phyloP scores from a whole-genome alignment of 345 rosid species.

The Kandelia obovata region DNA sequence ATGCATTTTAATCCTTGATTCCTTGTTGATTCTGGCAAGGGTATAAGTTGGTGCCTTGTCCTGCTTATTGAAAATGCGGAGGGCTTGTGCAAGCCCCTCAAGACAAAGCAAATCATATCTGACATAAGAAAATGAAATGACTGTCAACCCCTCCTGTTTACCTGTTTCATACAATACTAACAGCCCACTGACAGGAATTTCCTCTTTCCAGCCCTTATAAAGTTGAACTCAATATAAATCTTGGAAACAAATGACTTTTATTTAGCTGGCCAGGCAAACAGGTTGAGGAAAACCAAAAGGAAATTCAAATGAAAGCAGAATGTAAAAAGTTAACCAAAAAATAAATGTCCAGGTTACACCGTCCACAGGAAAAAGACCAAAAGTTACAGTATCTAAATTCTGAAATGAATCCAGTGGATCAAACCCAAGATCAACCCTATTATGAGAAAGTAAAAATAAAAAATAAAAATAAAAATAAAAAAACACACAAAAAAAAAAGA shows the following conservation, averaged over 20 bases:
- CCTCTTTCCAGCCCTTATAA: background rate
- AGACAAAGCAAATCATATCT: conserved; percentile 96
- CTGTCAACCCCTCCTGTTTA: background rate
- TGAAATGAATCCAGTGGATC: too few species aligned
- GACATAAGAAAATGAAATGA: conserved; percentile 8
- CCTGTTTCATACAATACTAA: background rate
- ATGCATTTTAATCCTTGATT: conserved; percentile 57
- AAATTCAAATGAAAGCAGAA: background rate
- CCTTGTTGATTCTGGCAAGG: conserved; percentile 42
- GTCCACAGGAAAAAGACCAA: too few species aligned
- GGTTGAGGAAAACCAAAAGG: background rate
- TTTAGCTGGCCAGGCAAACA: too few species aligned
- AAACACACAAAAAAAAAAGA: too few species aligned
- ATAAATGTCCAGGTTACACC: background rate
- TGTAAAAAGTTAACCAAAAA: background rate
- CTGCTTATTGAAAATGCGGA: conserved; percentile 65
- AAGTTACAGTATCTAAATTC: too few species aligned
- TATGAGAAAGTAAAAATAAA: too few species aligned
- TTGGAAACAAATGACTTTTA: too few species aligned
- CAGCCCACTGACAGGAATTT: background rate
- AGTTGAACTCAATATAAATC: too few species aligned
- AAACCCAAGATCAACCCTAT: too few species aligned
- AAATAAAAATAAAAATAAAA: too few species aligned
- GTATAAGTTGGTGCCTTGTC: conserved; percentile 53
- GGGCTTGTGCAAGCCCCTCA: conserved; percentile 96